A percentile compares a stretch with the other conserved stretches of the same genome.
Evolutionary conservation across 2,329 filamentous ascomycete species (phyloP).

Genomic region (Leptodontidium sp.): DNA sequence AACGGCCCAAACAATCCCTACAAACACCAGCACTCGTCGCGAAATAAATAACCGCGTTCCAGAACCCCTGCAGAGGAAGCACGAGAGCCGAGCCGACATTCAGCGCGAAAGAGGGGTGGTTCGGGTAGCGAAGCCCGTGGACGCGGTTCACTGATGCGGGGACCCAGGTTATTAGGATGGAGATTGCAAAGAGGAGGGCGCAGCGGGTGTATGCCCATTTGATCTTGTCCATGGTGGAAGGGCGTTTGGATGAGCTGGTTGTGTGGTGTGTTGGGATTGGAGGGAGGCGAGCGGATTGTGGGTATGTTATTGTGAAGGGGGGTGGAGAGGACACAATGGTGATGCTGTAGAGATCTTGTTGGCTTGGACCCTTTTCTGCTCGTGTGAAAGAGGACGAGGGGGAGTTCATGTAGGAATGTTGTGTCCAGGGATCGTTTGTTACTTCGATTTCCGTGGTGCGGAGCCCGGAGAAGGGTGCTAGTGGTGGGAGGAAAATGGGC

Average conservation of each 20-base stretch:
- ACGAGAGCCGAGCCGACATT: constrained; percentile 77
- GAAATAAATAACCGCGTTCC: constrained; percentile 82
- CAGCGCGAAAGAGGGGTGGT: constrained; percentile 62
- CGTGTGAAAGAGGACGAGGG: neutral
- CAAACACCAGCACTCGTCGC: constrained; percentile 73
- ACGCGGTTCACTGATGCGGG: constrained; percentile 80
- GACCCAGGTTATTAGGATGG: constrained; percentile 76
- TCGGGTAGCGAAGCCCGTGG: constrained; percentile 68
- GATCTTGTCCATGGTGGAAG: constrained; percentile 59
- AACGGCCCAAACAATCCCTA: constrained; percentile 45
- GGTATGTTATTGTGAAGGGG: neutral
- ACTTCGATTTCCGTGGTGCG: constrained; percentile 42
- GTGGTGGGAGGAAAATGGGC: neutral
- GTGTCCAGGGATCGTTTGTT: constrained; percentile 23
- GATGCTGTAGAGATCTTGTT: constrained; percentile 18
- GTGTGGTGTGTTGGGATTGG: constrained; percentile 3
- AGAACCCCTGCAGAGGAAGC: constrained; percentile 82
- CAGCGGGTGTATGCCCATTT: constrained; percentile 75
- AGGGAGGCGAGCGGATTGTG: neutral
- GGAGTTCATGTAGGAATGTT: neutral
- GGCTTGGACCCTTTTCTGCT: neutral
- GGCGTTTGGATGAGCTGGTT: neutral
- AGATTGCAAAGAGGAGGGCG: constrained; percentile 74
- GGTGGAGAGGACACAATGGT: constrained; percentile 15
- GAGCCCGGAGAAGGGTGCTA: constrained; percentile 23